Conservation (phyloP, 345 rosid genomes). For the Euphorbia lathyris region DNA sequence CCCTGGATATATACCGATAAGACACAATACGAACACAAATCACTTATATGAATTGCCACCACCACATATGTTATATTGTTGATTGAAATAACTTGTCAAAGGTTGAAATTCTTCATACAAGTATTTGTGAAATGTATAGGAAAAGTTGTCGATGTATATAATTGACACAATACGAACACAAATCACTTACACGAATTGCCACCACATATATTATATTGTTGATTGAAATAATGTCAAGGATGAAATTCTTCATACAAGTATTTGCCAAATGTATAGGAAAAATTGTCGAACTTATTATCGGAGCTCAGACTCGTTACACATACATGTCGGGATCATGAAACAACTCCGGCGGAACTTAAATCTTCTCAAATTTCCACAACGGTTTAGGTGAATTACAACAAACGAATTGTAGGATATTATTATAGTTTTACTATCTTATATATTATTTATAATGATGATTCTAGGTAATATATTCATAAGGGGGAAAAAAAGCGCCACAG, state of each 20-base stretch:
- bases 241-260: conserved; percentile 3
- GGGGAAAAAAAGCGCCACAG: no score
- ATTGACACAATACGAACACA: no score
- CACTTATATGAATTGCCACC: no score
- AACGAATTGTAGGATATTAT: not conserved
- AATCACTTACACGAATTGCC: no score
- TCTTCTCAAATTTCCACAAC: not conserved
- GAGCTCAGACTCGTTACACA: conserved; percentile 86
- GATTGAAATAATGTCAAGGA: not conserved
- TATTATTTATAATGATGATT: not conserved
- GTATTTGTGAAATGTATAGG: conserved; percentile 18
- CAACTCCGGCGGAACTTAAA: conserved; percentile 11
- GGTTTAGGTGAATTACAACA: conserved; percentile 3
- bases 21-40: no score
- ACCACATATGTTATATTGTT: not conserved
- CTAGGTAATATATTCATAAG: no score
- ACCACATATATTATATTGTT: not conserved
- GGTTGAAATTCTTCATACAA: not conserved
- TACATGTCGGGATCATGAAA: conserved; percentile 89
- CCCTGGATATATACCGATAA: no score
- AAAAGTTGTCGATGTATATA: no score
- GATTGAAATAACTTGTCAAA: conserved; percentile 2
- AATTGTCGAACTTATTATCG: conserved; percentile 76
- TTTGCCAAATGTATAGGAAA: conserved; percentile 47
- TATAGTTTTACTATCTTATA: not conserved